A percentile compares a stretch with the other conserved stretches of the same genome.
phyloP scores from a whole-genome alignment of 2,329 filamentous ascomycete species.

The Lasiodiplodia theobromae region DNA sequence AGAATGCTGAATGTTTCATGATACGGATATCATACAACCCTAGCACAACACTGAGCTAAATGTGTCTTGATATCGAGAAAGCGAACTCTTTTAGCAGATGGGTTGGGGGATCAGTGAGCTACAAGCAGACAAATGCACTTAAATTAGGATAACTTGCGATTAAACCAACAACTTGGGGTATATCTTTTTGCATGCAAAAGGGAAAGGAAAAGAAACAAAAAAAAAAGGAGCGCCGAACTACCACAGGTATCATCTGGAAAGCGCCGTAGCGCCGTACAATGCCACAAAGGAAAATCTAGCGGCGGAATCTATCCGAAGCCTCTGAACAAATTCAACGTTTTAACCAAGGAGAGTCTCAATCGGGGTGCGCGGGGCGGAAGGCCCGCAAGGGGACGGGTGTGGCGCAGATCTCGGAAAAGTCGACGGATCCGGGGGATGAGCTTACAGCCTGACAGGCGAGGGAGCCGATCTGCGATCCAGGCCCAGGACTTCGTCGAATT shows the following conservation, averaged over 20 bases:
- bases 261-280: slow-evolving; percentile 12
- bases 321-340: background rate
- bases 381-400: slow-evolving; percentile 9
- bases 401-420: slow-evolving; percentile 2
- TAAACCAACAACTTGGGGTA: slow-evolving; percentile 9
- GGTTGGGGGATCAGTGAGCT: background rate
- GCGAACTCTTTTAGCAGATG: background rate
- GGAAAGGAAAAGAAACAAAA: background rate
- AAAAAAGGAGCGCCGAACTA: background rate
- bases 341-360: slow-evolving; percentile 12
- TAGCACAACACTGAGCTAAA: background rate
- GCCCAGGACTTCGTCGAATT: slow-evolving; percentile 44
- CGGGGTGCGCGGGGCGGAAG: background rate
- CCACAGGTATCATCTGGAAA: slow-evolving; percentile 12
- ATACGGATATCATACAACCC: background rate
- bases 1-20: slow-evolving; percentile 14
- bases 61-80: background rate
- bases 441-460: slow-evolving; percentile 23
- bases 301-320: slow-evolving; percentile 6
- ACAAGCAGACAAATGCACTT: background rate
- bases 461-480: slow-evolving; percentile 32
- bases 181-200: slow-evolving; percentile 4
- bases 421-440: slow-evolving; percentile 5
- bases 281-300: slow-evolving; percentile 23
- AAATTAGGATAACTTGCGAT: background rate